A percentile compares a stretch with the other conserved stretches of the same genome.
Conservation (phyloP, 768 basidiomycete genomes). For the Calvatia gigantea region DNA sequence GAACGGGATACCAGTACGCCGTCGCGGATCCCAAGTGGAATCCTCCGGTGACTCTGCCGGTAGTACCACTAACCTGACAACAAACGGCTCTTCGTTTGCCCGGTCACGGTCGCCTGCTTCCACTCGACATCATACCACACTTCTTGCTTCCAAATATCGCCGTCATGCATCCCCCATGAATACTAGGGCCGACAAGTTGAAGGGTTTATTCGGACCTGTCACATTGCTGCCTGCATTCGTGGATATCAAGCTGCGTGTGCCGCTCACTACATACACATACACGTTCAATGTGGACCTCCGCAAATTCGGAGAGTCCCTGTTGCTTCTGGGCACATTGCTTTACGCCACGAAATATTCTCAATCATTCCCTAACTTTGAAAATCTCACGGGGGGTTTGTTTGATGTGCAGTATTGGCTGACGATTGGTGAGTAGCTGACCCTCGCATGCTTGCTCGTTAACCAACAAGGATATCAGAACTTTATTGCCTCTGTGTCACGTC, state of each 20-base stretch:
- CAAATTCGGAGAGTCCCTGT: conserved; percentile 57
- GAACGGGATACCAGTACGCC: conserved; percentile 18
- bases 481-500: conserved; percentile 50
- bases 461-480: conserved; percentile 43
- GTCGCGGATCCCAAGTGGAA: conserved; percentile 25
- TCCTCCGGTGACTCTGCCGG: conserved; percentile 39
- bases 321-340: conserved; percentile 62
- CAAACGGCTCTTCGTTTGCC: conserved; percentile 45
- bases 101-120: conserved; percentile 71
- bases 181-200: neutral
- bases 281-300: conserved; percentile 59
- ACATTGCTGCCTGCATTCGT: conserved; percentile 47
- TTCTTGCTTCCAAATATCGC: conserved; percentile 12
- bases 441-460: conserved; percentile 1
- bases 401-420: conserved; percentile 42
- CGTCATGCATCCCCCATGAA: conserved; percentile 12
- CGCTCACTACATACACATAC: conserved; percentile 36
- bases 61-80: conserved; percentile 21
- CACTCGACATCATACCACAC: conserved; percentile 24
- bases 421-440: conserved; percentile 37
- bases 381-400: conserved; percentile 19
- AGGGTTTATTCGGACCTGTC: conserved; percentile 11
- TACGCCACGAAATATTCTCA: conserved; percentile 51
- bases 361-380: conserved; percentile 21
- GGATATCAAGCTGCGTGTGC: conserved; percentile 41